Evolutionary conservation across 345 rosid genomes (phyloP).

Genomic region (Carallia brachiata): DNA sequence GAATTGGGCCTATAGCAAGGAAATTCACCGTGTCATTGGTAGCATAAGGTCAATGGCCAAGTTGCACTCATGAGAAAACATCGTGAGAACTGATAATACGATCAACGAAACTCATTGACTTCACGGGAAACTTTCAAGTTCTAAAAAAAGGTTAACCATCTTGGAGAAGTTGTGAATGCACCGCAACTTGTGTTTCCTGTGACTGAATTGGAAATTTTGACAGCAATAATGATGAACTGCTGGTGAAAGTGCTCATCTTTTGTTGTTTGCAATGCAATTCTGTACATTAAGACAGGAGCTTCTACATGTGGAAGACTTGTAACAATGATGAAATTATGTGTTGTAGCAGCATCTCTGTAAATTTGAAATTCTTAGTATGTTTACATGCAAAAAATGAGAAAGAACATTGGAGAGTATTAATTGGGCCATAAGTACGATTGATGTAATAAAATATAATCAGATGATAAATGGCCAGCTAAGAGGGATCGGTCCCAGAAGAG

Average conservation of each 20-base stretch:
- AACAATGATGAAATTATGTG: background rate
- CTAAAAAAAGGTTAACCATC: no score
- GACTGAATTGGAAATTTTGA: background rate
- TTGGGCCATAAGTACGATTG: no score
- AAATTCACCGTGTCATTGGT: background rate
- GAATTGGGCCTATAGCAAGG: slow-evolving; percentile 68
- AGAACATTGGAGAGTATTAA: no score
- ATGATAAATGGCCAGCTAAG: no score
- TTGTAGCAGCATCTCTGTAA: no score
- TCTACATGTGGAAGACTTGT: background rate
- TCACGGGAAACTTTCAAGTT: no score
- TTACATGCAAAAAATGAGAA: no score
- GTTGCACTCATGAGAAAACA: background rate
- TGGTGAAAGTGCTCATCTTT: background rate
- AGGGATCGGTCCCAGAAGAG: no score
- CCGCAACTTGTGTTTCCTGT: background rate
- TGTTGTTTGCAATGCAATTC: background rate
- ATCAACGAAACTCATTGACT: background rate
- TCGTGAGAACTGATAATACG: no score
- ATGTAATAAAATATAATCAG: no score
- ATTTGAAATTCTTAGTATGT: no score
- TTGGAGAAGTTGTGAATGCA: background rate
- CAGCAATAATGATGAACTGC: background rate
- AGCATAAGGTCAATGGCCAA: background rate
- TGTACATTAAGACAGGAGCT: background rate